Evolutionary conservation across 2,329 filamentous ascomycete genomes (phyloP).

Genomic region (Cryphonectria japonica): DNA sequence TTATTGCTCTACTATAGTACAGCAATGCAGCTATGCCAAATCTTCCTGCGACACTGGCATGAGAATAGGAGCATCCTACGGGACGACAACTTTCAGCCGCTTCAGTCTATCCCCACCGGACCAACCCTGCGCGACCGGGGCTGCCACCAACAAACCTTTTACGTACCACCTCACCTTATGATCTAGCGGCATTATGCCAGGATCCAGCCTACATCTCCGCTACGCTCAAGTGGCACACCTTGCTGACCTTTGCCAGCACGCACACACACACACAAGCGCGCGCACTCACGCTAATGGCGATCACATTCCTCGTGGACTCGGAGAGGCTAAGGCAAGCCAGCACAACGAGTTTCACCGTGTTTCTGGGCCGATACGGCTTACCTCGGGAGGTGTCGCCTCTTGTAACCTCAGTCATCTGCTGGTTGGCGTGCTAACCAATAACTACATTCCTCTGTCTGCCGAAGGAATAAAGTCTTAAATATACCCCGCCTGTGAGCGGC

Average conservation of each 20-base stretch:
- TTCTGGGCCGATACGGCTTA: slow-evolving; percentile 24
- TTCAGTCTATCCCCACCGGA: neutral
- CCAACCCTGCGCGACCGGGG: slow-evolving; percentile 21
- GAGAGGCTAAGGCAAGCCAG: neutral
- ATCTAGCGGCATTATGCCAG: slow-evolving; percentile 16
- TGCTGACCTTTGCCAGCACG: slow-evolving; percentile 11
- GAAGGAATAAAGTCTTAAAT: slow-evolving; percentile 26
- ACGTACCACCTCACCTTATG: slow-evolving; percentile 14
- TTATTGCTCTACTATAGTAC: neutral
- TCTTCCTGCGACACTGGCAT: slow-evolving; percentile 8
- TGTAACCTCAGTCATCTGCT: slow-evolving; percentile 14
- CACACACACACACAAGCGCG: neutral
- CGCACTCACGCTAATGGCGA: neutral
- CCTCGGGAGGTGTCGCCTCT: slow-evolving; percentile 2
- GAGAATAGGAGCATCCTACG: slow-evolving; percentile 15
- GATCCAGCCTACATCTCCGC: slow-evolving; percentile 24
- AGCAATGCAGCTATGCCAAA: slow-evolving; percentile 1
- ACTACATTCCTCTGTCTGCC: slow-evolving; percentile 5
- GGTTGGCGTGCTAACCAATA: slow-evolving; percentile 22
- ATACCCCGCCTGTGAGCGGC: slow-evolving; percentile 24
- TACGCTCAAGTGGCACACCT: slow-evolving; percentile 24
- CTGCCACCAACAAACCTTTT: slow-evolving; percentile 15
- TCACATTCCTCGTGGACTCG: slow-evolving; percentile 18
- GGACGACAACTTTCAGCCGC: slow-evolving; percentile 18
- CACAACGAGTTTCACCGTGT: slow-evolving; percentile 21